Conservation (phyloP, 2,329 filamentous ascomycete species). For the Hypoxylon sp. region DNA sequence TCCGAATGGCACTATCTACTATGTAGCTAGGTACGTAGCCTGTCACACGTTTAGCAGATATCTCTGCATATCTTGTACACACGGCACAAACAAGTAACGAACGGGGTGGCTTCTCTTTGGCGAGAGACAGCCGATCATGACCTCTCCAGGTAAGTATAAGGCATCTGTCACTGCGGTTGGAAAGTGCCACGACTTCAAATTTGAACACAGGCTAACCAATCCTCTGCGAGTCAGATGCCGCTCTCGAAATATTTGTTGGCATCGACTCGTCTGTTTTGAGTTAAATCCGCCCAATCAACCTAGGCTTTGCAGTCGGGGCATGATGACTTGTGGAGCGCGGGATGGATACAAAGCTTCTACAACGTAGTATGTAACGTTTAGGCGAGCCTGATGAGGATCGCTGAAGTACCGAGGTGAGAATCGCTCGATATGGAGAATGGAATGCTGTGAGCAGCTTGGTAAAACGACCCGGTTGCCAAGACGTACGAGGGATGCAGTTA, state of each 20-base stretch:
- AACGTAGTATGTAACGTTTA: conserved; percentile 47
- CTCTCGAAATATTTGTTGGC: conserved; percentile 29
- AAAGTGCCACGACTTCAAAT: conserved; percentile 41
- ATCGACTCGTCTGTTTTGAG: conserved; percentile 31
- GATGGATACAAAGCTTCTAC: conserved; percentile 40
- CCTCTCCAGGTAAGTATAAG: conserved; percentile 37
- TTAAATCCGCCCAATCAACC: conserved; percentile 39
- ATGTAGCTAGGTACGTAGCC: conserved; percentile 24
- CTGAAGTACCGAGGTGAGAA: conserved; percentile 41
- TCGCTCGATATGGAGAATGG: conserved; percentile 36
- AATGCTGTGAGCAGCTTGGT: conserved; percentile 37
- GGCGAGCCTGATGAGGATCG: conserved; percentile 40
- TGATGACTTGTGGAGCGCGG: conserved; percentile 41
- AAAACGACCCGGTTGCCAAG: conserved; percentile 40
- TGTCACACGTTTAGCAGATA: conserved; percentile 28
- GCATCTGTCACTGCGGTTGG: conserved; percentile 33
- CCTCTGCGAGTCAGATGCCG: conserved; percentile 36
- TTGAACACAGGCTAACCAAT: conserved; percentile 34
- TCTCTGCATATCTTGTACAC: conserved; percentile 41
- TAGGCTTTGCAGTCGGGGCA: conserved; percentile 16
- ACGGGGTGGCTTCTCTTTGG: conserved; percentile 44
- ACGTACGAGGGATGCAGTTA: conserved; percentile 38
- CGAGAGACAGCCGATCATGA: conserved; percentile 39
- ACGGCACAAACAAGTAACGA: conserved; percentile 41
- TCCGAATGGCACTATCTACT: conserved; percentile 32